phyloP scores from a whole-genome alignment of 371 early-diverging fungal species.

The Circinella minor region DNA sequence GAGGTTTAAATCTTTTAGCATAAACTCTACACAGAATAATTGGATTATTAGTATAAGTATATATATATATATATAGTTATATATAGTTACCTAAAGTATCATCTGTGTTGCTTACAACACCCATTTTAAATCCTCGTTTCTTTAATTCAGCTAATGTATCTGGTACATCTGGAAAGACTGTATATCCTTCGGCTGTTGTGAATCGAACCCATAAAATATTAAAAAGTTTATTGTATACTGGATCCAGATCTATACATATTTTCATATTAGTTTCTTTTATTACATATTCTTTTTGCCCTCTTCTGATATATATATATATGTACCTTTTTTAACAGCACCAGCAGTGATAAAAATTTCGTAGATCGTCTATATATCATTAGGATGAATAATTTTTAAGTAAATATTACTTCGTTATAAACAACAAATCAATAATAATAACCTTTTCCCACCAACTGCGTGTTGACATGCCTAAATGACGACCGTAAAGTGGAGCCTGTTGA shows the following conservation, averaged over 20 bases:
- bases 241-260: constrained; percentile 32
- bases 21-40: constrained; percentile 20
- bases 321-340: constrained; percentile 40
- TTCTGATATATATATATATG: constrained; percentile 20
- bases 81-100: constrained; percentile 43
- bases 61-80: too few relatives aligned
- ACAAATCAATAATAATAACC: constrained; percentile 7
- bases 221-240: constrained; percentile 34
- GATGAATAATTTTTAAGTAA: too few relatives aligned
- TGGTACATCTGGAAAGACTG: constrained; percentile 40
- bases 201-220: constrained; percentile 40
- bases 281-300: background rate
- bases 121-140: constrained; percentile 37
- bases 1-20: constrained; percentile 38
- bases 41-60: too few relatives aligned
- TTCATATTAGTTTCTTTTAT: background rate
- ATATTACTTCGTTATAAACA: too few relatives aligned
- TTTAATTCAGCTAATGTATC: constrained; percentile 31
- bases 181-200: constrained; percentile 43
- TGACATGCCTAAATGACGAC: constrained; percentile 35
- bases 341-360: constrained; percentile 38
- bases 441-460: constrained; percentile 48
- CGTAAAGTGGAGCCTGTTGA: constrained; percentile 43
- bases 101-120: constrained; percentile 51
- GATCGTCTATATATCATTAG: constrained; percentile 22